A percentile compares a stretch with the other conserved stretches of the same genome.
These are phyloP conservation scores for Antarctomyces pellizariae DNA, from an alignment of 495 filamentous ascomycete genomes.

Conservation along the genomic window DNA sequence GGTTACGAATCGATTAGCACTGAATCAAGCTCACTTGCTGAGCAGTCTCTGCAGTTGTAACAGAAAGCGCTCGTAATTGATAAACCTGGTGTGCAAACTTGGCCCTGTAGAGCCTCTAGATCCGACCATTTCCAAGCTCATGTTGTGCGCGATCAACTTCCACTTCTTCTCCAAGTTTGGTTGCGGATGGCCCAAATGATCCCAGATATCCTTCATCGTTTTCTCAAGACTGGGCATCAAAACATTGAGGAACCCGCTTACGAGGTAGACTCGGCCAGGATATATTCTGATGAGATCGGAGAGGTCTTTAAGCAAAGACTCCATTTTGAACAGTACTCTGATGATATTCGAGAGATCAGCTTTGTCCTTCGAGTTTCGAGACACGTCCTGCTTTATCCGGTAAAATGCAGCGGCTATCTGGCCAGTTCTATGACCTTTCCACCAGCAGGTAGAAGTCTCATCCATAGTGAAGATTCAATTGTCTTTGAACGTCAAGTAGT, in stretches of 20 bases:
- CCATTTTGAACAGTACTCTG: constrained; percentile 8
- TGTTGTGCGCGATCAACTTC: constrained; percentile 30
- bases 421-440: constrained; percentile 10
- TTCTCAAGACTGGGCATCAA: constrained; percentile 24
- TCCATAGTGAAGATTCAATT: too few relatives aligned
- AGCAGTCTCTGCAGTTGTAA: constrained; percentile 22
- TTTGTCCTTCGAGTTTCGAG: constrained; percentile 7
- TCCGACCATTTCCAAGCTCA: too few relatives aligned
- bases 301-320: constrained; percentile 21
- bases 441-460: constrained; percentile 11
- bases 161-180: constrained; percentile 22
- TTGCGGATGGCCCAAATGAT: constrained; percentile 23
- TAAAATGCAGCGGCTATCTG: constrained; percentile 6
- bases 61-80: constrained; percentile 28
- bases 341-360: too few relatives aligned
- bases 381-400: constrained; percentile 5
- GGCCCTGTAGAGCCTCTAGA: too few relatives aligned
- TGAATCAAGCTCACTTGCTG: constrained; percentile 20
- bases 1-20: too few relatives aligned
- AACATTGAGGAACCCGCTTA: constrained; percentile 26
- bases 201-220: constrained; percentile 25
- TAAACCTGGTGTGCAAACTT: too few relatives aligned
- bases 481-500: too few relatives aligned
- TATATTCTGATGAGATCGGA: constrained; percentile 27
- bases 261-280: constrained; percentile 19